These are phyloP conservation scores for Centella asiatica DNA, from an alignment of 129 eudicot species.

Conservation along the genomic window DNA sequence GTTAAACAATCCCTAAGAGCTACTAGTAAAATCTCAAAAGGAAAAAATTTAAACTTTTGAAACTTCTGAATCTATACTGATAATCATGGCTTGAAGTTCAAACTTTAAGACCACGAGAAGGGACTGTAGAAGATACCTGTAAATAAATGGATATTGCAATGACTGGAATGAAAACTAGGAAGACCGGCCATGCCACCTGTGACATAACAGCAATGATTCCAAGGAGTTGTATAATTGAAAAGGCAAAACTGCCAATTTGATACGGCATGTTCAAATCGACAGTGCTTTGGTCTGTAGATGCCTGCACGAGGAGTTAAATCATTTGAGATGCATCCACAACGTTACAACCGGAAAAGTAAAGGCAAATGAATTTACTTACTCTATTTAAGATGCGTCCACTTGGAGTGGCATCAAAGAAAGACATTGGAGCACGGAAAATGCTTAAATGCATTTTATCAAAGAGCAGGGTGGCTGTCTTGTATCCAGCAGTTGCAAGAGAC, in stretches of 20 bases:
- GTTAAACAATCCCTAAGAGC: no score
- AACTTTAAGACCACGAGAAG: not conserved
- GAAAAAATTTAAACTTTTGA: no score
- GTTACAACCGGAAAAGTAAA: no score
- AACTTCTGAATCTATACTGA: no score
- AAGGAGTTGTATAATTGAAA: slow-evolving; percentile 59
- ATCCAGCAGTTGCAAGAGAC: slow-evolving; percentile 46
- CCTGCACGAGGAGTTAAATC: slow-evolving; percentile 28
- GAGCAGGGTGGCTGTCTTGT: slow-evolving; percentile 63
- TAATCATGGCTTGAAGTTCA: not conserved
- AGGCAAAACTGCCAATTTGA: slow-evolving; percentile 42
- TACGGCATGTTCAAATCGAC: slow-evolving; percentile 56
- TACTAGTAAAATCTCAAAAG: no score
- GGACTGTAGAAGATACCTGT: slow-evolving; percentile 42
- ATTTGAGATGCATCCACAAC: no score
- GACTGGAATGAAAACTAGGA: slow-evolving; percentile 57
- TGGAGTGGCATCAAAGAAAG: slow-evolving; percentile 92
- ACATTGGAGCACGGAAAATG: slow-evolving; percentile 80
- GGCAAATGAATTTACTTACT: slow-evolving; percentile 27
- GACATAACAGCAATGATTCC: slow-evolving; percentile 68
- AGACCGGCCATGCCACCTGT: slow-evolving; percentile 83
- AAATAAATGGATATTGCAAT: slow-evolving; percentile 55
- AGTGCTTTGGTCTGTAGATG: slow-evolving; percentile 82
- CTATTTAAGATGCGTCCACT: slow-evolving; percentile 77
- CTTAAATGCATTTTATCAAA: slow-evolving; percentile 59